Conservation (phyloP, 768 basidiomycete species). For the Hortiboletus campestris region DNA sequence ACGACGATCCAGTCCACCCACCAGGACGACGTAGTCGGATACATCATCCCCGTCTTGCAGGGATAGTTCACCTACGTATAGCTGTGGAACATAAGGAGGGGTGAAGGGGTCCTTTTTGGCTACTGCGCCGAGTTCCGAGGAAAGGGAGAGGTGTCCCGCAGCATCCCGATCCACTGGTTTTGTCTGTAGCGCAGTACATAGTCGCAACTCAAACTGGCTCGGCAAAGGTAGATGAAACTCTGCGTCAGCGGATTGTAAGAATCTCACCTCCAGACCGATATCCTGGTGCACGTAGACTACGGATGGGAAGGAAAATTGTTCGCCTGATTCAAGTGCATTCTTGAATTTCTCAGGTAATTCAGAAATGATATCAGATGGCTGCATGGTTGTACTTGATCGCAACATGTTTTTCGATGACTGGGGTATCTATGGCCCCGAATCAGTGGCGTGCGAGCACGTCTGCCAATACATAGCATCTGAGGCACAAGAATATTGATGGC, state of each 20-base stretch:
- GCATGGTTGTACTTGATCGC: constrained; percentile 11
- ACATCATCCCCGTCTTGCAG: constrained; percentile 46
- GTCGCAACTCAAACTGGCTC: constrained; percentile 76
- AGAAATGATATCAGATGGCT: constrained; percentile 49
- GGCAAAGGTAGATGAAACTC: not conserved
- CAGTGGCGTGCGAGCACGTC: constrained; percentile 12
- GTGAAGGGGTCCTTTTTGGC: constrained; percentile 66
- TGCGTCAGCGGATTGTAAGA: not conserved
- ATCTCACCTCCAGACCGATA: constrained; percentile 58
- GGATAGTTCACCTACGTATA: constrained; percentile 73
- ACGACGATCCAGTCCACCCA: constrained; percentile 34
- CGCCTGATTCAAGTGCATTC: constrained; percentile 45
- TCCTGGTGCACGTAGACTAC: constrained; percentile 60
- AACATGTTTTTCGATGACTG: not conserved
- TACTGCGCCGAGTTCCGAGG: constrained; percentile 20
- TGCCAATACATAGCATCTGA: too few species aligned
- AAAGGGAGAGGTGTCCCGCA: constrained; percentile 33
- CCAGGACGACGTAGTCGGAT: constrained; percentile 67
- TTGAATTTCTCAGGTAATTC: constrained; percentile 54
- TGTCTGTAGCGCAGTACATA: constrained; percentile 82
- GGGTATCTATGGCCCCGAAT: too few species aligned
- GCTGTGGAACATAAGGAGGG: constrained; percentile 79
- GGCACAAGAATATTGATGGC: not conserved
- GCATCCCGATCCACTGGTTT: constrained; percentile 60
- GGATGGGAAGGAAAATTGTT: constrained; percentile 79